These are phyloP conservation scores for Fagus sylvatica DNA, from an alignment of 306 rosid genomes.

Conservation along the genomic window DNA sequence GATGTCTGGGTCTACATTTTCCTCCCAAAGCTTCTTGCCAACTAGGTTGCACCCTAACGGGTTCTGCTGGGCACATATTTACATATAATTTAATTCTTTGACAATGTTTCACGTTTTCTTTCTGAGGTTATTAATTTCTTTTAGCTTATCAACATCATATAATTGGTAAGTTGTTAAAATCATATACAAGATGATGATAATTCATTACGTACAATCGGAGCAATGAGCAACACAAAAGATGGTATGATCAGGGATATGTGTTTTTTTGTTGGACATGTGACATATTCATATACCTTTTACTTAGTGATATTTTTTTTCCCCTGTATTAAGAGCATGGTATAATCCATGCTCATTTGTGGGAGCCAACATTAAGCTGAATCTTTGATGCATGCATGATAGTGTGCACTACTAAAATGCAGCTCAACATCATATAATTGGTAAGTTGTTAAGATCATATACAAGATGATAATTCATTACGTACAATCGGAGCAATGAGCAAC, in stretches of 20 bases:
- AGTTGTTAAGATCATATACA: neutral
- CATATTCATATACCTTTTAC: constrained; percentile 7
- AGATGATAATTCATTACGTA: neutral
- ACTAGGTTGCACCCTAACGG: no score
- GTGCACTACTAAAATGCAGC: neutral
- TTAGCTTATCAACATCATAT: neutral
- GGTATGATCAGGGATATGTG: neutral
- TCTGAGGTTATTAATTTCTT: neutral
- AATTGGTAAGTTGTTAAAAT: neutral
- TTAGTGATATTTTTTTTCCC: neutral
- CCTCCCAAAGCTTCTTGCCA: no score
- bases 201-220: neutral
- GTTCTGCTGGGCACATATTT: neutral
- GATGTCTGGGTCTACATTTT: no score
- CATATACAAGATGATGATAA: neutral
- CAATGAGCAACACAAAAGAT: neutral
- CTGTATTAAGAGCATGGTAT: neutral
- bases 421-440: neutral
- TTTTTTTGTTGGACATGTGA: neutral
- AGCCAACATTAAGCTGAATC: neutral
- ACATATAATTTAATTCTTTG: neutral
- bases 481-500: neutral
- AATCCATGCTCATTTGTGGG: neutral
- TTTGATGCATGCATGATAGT: neutral
- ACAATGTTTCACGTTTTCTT: neutral